A percentile compares a stretch with the other conserved stretches of the same genome.
Evolutionary conservation across 139 green algal genomes (phyloP).

Genomic region (Nannochloris sp.): DNA sequence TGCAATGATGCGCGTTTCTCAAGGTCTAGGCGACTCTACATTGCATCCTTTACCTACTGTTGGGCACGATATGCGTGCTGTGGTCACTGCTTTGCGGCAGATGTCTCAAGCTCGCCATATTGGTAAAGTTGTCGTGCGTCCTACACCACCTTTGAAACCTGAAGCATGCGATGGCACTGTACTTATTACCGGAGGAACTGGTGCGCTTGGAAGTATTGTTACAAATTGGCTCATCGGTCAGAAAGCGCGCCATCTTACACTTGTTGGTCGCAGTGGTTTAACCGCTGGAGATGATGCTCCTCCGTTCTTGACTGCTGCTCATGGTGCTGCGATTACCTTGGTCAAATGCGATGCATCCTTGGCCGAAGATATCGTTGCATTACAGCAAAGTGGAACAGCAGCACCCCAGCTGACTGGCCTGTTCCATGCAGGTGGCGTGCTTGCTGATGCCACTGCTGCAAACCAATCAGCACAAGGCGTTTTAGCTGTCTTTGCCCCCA

Average conservation of each 20-base stretch:
- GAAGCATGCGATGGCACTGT: neutral
- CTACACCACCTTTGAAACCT: neutral
- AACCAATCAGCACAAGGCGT: slow-evolving; percentile 35
- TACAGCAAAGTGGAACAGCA: no score
- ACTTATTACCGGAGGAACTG: slow-evolving; percentile 6
- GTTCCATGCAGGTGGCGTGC: slow-evolving; percentile 57
- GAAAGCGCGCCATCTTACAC: slow-evolving; percentile 5
- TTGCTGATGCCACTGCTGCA: slow-evolving; percentile 52
- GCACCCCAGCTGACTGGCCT: slow-evolving; percentile 8
- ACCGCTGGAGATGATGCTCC: neutral
- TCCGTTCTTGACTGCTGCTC: neutral
- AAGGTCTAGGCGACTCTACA: slow-evolving; percentile 27
- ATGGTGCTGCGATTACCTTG: slow-evolving; percentile 5
- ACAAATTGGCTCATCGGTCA: slow-evolving; percentile 24
- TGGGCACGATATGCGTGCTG: slow-evolving; percentile 24
- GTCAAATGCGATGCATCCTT: slow-evolving; percentile 19
- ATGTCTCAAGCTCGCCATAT: slow-evolving; percentile 68
- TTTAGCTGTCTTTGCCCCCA: slow-evolving; percentile 41
- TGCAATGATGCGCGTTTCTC: slow-evolving; percentile 18
- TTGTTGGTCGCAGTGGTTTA: slow-evolving; percentile 14
- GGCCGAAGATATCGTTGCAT: neutral
- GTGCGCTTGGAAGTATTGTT: slow-evolving; percentile 18
- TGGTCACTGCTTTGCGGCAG: slow-evolving; percentile 55
- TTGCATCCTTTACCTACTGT: slow-evolving; percentile 33
- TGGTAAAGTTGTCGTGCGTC: slow-evolving; percentile 68